Evolutionary conservation across 2,329 filamentous ascomycete genomes (phyloP), one percentile per base, ranked within the genome.

Genomic region (Cercospora sp.): DNA sequence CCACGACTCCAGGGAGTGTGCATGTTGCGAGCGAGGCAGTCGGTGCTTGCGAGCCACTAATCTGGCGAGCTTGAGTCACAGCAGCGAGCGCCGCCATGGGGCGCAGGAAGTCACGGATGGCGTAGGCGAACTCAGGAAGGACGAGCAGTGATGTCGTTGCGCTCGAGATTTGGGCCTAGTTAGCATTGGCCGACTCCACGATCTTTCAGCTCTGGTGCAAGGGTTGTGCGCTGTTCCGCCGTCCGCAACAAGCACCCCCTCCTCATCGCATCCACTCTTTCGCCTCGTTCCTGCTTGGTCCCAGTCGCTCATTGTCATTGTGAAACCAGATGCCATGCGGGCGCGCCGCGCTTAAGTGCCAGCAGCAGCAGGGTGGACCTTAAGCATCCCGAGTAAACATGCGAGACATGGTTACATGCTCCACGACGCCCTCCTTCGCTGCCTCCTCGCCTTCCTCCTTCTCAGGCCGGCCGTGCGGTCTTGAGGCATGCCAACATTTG

Each of bases 261-360:
- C 62, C 21, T 9, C 32, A 43, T 32, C 62, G 12, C 18, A 43
- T n/a, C 24, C 30, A 58, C 30, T 34, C 49, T 58, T 58, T 49
- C 43, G 18, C 49, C 28, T 53, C 61, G 10, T 32, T 37, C 53
- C 61, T 53, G 40, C 28, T 18, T 34, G 24, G 45, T 28, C 43
- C 61, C 61, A 53, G 61, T 63, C 61, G 49, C 28, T 57, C 62
- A 40, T 64, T 64, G 62, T 64, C 62, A 51, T 64, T 40, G 62
- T 64, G 62, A 64, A 64, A 64, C 62, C 62, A 58, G 51, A 58
- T 55, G 51, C 62, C 49, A 64, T 64, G 62, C 62, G 28, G 61
- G 45, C 53, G 24, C 53, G 53, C 53, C 53, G 53, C 53, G 30
- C 53, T 30, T 57, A 28, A 28, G 26, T 57, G 51, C 51, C 59